These are phyloP conservation scores for Penicilliopsis zonata DNA, from an alignment of 495 filamentous ascomycete species.

Conservation along the genomic window DNA sequence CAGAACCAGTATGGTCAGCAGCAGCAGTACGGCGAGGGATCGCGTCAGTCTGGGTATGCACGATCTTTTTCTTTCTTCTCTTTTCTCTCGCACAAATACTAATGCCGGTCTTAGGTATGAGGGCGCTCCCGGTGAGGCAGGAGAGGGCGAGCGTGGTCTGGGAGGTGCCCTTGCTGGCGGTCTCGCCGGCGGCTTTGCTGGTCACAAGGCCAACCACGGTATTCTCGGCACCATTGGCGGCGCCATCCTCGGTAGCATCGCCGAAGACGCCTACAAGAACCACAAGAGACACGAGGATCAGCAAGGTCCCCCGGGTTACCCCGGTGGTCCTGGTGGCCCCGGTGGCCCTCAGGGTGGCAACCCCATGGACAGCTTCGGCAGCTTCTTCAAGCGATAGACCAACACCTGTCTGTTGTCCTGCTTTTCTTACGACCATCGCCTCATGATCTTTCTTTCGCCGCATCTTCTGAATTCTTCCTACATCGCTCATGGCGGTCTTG, in stretches of 20 bases:
- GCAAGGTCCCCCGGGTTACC: constrained; percentile 3
- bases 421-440: no score
- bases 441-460: no score
- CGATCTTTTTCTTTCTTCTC: background rate
- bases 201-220: constrained; percentile 40
- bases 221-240: constrained; percentile 38
- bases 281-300: constrained; percentile 20
- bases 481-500: no score
- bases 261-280: constrained; percentile 34
- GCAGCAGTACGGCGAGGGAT: constrained; percentile 11
- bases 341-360: constrained; percentile 10
- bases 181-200: constrained; percentile 31
- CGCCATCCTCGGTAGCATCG: constrained; percentile 34
- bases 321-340: no score
- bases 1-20: constrained; percentile 1
- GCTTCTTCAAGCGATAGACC: constrained; percentile 32
- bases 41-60: constrained; percentile 11
- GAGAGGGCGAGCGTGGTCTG: constrained; percentile 38
- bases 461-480: no score
- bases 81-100: constrained; percentile 1
- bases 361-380: constrained; percentile 26
- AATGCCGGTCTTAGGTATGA: constrained; percentile 7
- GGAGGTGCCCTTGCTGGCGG: constrained; percentile 34
- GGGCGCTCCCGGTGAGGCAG: constrained; percentile 22
- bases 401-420: constrained; percentile 2